Percentiles rank a stretch among this genome's conserved stretches.
Evolutionary conservation across 257 asterid genomes (phyloP).

Genomic region (Salvia rosmarinus): DNA sequence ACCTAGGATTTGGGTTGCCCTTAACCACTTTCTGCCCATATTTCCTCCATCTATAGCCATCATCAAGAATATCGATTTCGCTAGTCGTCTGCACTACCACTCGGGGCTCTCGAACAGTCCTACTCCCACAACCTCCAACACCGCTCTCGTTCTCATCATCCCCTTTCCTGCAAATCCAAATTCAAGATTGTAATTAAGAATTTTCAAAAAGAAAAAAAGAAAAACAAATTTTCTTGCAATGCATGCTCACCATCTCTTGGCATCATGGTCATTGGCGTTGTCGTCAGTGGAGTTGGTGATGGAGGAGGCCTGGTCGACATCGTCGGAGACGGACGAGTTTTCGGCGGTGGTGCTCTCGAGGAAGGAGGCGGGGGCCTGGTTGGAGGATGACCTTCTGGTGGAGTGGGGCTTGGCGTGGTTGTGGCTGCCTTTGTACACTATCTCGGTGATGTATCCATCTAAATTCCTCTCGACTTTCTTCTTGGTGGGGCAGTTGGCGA

Average conservation of each 20-base stretch:
- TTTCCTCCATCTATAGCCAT: slow-evolving; percentile 94
- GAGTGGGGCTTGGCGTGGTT: slow-evolving; percentile 92
- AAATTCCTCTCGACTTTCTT: slow-evolving; percentile 78
- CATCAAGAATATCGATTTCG: slow-evolving; percentile 90
- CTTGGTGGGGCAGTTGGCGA: slow-evolving; percentile 78
- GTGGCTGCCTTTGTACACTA: slow-evolving; percentile 86
- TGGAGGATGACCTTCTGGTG: slow-evolving; percentile 64
- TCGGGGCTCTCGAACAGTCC: slow-evolving; percentile 80
- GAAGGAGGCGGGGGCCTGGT: slow-evolving; percentile 34
- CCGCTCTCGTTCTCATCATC: slow-evolving; percentile 41
- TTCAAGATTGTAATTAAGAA: too few relatives aligned
- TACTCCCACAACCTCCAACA: slow-evolving; percentile 45
- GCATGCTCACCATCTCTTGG: slow-evolving; percentile 77
- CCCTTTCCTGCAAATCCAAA: slow-evolving; percentile 59
- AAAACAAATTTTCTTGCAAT: too few relatives aligned
- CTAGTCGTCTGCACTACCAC: slow-evolving; percentile 91
- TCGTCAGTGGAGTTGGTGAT: slow-evolving; percentile 68
- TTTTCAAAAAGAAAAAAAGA: too few relatives aligned
- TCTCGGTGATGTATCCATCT: slow-evolving; percentile 83
- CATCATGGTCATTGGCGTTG: slow-evolving; percentile 63
- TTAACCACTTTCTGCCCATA: slow-evolving; percentile 95
- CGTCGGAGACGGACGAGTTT: slow-evolving; percentile 78
- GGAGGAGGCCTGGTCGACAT: slow-evolving; percentile 70
- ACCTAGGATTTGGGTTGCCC: slow-evolving; percentile 92
- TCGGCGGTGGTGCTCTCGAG: slow-evolving; percentile 50